Evolutionary conservation across 1,284 basidiomycete genomes (phyloP), one percentile per base, ranked within the genome.

Genomic region (Macrocybe sp.): DNA sequence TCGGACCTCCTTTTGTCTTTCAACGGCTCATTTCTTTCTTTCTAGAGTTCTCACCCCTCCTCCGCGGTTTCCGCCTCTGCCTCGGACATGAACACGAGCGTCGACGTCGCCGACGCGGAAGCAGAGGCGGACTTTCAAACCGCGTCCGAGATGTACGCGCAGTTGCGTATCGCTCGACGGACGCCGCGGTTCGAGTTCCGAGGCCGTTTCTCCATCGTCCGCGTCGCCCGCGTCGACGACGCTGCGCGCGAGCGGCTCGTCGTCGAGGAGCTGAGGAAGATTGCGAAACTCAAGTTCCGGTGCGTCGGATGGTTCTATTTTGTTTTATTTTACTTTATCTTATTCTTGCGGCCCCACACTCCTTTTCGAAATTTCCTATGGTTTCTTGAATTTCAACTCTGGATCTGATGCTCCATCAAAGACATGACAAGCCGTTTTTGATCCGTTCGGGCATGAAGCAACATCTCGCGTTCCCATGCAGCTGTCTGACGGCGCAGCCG

Each of bases 201-300:
- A 6, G 55, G 53, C 1, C 49, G 43, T 28, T 55, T 49, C 40
- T 57, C 56, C 4, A 55, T 59, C 28, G 46, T 59, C 9, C 46
- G 56, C 4, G 39, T 52, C 6, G 7, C 48, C 8, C 9, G 43
- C 5, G 49, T 40, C 3, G 47, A 52, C 30, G 39, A 58, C 22
- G 39, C 33, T 3, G 35, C 14, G n/a, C 57, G 57, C 2, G 49
- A 45, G 29, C 41, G 36, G 43, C n/a, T 56, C 10, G 55, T 57
- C 10, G 43, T 45, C 1, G 37, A 51, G 12, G 56, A 58, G 29
- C 48, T 59, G 4, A 45, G 42, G 12, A 54, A 49, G 11, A 49
- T 56, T 39, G 55, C 49, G 14, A 50, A 50, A 31, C 45, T 57
- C 9, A 37, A 48, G 39, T 57, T 59, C 39, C 37, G 48, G 56